phyloP scores from a whole-genome alignment of 148 eudicot genomes.

The Rhododendron ferrugineum region DNA sequence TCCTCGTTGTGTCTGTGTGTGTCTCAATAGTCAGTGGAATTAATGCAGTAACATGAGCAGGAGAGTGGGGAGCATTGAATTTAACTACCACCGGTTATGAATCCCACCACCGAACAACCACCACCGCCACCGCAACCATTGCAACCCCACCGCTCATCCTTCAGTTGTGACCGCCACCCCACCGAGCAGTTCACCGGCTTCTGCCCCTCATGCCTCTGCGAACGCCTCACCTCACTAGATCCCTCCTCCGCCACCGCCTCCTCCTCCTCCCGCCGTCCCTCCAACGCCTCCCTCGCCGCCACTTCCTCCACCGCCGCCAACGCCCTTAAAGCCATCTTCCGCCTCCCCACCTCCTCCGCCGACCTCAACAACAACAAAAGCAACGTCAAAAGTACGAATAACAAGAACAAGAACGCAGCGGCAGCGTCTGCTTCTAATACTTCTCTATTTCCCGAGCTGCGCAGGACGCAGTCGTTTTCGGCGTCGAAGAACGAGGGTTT shows the following conservation, averaged over 20 bases:
- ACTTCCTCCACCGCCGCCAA: conserved; percentile 39
- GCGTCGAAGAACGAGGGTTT: conserved; percentile 58
- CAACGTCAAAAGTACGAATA: conserved; percentile 11
- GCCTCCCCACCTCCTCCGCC: conserved; percentile 10
- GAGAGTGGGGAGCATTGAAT: conserved; percentile 15
- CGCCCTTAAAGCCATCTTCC: conserved; percentile 41
- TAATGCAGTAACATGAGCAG: conserved; percentile 23
- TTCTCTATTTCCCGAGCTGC: conserved; percentile 61
- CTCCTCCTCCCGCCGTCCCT: conserved; percentile 39
- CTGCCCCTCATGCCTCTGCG: conserved; percentile 86
- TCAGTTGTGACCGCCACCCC: conserved; percentile 80
- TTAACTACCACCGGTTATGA: conserved; percentile 51
- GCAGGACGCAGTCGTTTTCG: conserved; percentile 78
- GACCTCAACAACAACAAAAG: neutral
- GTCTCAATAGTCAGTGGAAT: neutral
- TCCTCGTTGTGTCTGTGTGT: neutral
- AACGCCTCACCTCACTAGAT: conserved; percentile 71
- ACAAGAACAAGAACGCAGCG: conserved; percentile 21
- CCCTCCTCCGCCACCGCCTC: conserved; percentile 24
- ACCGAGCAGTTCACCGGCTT: conserved; percentile 78
- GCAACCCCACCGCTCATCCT: conserved; percentile 69
- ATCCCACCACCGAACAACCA: conserved; percentile 51
- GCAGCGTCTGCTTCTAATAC: neutral
- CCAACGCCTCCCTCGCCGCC: conserved; percentile 34
- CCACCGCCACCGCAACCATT: conserved; percentile 56